These are phyloP conservation scores for Zymoseptoria passerinii DNA, from an alignment of 2,329 filamentous ascomycete genomes.

Conservation along the genomic window DNA sequence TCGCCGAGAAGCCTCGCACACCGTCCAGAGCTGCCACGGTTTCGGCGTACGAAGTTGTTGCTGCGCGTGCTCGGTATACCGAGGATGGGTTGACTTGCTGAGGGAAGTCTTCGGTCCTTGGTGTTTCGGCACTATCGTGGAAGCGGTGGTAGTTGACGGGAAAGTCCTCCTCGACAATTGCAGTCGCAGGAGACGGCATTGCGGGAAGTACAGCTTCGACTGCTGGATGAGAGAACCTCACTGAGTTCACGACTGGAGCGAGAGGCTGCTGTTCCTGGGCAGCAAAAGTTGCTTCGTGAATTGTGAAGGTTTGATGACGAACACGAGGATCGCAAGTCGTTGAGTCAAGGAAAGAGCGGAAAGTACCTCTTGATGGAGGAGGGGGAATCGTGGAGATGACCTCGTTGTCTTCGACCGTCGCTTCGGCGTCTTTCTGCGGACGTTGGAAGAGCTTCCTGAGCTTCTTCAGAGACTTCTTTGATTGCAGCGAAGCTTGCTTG, in stretches of 20 bases:
- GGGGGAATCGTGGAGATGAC: not conserved
- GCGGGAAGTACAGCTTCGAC: not conserved
- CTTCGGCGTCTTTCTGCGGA: not conserved
- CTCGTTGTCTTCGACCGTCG: not conserved
- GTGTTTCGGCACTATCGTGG: not conserved
- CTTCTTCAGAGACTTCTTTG: not conserved
- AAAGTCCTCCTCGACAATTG: not conserved
- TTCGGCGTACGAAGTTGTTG: not conserved
- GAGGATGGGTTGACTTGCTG: not conserved
- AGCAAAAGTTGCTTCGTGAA: not conserved
- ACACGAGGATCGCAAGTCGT: not conserved
- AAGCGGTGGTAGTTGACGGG: not conserved
- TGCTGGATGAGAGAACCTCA: constrained; percentile 1
- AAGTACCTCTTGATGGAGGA: not conserved
- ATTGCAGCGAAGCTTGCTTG: not conserved
- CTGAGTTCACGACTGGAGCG: not conserved
- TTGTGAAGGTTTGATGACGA: not conserved
- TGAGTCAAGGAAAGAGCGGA: not conserved
- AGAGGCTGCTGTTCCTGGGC: not conserved
- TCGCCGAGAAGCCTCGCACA: not conserved
- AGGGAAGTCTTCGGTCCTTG: not conserved
- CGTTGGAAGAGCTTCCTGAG: not conserved
- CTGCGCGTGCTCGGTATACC: not conserved
- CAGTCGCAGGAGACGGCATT: not conserved
- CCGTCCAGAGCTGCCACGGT: not conserved